Percentiles rank a stretch among this genome's conserved stretches.
Evolutionary conservation across 495 filamentous ascomycete species (phyloP).

Genomic region (Wilcoxina mikolae): DNA sequence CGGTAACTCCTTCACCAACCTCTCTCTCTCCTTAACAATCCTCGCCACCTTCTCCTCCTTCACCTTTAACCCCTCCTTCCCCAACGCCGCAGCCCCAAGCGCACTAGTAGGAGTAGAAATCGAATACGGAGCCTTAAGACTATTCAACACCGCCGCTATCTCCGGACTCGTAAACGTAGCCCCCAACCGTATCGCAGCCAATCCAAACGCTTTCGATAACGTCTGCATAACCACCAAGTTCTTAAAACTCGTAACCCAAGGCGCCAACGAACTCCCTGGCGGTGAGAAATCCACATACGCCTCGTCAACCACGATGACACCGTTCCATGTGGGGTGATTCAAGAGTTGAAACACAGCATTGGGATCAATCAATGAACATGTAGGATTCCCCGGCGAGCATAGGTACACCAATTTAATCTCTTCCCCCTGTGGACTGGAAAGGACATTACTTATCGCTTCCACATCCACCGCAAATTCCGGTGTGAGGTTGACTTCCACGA

Average conservation of each 20-base stretch:
- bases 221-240: slow-evolving; percentile 98
- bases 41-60: slow-evolving; percentile 53
- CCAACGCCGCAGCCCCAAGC: slow-evolving; percentile 61
- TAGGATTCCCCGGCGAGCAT: slow-evolving; percentile 91
- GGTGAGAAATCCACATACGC: slow-evolving; percentile 92
- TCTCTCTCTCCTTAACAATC: slow-evolving; percentile 61
- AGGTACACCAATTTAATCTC: slow-evolving; percentile 77
- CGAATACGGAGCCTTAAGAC: slow-evolving; percentile 90
- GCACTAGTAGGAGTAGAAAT: slow-evolving; percentile 71
- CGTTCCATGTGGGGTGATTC: slow-evolving; percentile 87
- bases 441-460: slow-evolving; percentile 46
- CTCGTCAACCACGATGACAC: slow-evolving; percentile 83
- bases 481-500: slow-evolving; percentile 71
- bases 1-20: slow-evolving; percentile 58
- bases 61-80: slow-evolving; percentile 44
- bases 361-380: slow-evolving; percentile 60
- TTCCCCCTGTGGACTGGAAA: slow-evolving; percentile 44
- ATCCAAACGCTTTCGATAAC: slow-evolving; percentile 84
- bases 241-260: slow-evolving; percentile 86
- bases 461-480: slow-evolving; percentile 56
- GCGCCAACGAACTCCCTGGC: slow-evolving; percentile 65
- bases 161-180: slow-evolving; percentile 44
- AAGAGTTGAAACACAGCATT: slow-evolving; percentile 59
- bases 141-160: slow-evolving; percentile 63
- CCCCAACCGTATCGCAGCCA: slow-evolving; percentile 77